phyloP scores from a whole-genome alignment of 768 basidiomycete species.

The Hirschioporus abietinus region DNA sequence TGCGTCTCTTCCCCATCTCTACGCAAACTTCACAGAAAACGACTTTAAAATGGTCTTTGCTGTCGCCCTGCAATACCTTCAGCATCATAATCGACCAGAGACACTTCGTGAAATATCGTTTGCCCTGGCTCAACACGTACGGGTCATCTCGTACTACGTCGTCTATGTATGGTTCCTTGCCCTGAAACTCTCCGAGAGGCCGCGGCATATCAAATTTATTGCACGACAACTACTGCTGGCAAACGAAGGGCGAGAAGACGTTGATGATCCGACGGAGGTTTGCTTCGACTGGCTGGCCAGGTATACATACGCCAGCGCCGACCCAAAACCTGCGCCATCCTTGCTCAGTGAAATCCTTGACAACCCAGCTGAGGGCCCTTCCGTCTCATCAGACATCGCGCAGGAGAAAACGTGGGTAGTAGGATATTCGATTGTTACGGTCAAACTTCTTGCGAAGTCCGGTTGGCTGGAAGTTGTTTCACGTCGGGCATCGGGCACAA shows the following conservation, averaged over 20 bases:
- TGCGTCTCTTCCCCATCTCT: slow-evolving; percentile 71
- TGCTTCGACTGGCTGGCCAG: slow-evolving; percentile 97
- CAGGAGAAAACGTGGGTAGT: slow-evolving; percentile 79
- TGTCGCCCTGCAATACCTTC: slow-evolving; percentile 89
- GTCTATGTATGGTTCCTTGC: slow-evolving; percentile 96
- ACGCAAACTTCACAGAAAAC: slow-evolving; percentile 85
- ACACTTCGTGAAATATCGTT: slow-evolving; percentile 62
- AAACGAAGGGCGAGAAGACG: slow-evolving; percentile 63
- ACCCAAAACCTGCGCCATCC: slow-evolving; percentile 81
- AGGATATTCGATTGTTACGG: slow-evolving; percentile 80
- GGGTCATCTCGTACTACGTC: slow-evolving; percentile 82
- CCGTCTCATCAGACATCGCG: slow-evolving; percentile 30
- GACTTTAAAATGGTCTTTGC: slow-evolving; percentile 94
- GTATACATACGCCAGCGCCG: slow-evolving; percentile 91
- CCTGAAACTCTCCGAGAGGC: slow-evolving; percentile 74
- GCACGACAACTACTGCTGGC: slow-evolving; percentile 81
- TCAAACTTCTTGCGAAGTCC: slow-evolving; percentile 61
- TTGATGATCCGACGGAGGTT: slow-evolving; percentile 91
- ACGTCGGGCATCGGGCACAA: slow-evolving; percentile 84
- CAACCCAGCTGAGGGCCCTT: slow-evolving; percentile 37
- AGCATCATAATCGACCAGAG: slow-evolving; percentile 73
- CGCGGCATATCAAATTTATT: slow-evolving; percentile 79
- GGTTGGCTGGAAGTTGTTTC: slow-evolving; percentile 90
- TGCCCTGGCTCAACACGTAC: slow-evolving; percentile 88
- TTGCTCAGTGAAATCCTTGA: slow-evolving; percentile 76